Evolutionary conservation across 78 protist species (phyloP).

Genomic region (Dictyostelium intermedium): DNA sequence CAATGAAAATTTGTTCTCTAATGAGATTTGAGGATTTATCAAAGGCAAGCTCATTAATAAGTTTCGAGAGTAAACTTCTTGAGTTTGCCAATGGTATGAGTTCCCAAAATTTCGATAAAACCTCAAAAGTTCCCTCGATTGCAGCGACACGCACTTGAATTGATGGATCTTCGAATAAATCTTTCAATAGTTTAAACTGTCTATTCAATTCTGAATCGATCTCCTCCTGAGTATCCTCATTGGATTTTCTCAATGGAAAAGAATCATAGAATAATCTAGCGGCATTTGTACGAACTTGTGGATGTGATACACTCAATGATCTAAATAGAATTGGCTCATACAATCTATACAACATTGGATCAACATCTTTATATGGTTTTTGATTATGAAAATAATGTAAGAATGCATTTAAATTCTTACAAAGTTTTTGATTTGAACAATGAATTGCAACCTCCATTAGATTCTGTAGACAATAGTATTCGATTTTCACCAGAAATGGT

Average conservation of each 20-base stretch:
- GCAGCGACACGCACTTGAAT: conserved; percentile 65
- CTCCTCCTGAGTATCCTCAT: conserved; percentile 8
- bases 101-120: conserved; percentile 80
- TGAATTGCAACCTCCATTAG: conserved; percentile 70
- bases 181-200: conserved; percentile 56
- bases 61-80: conserved; percentile 9
- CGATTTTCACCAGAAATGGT: conserved; percentile 10
- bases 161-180: conserved; percentile 61
- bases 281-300: conserved; percentile 82
- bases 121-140: conserved; percentile 46
- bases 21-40: conserved; percentile 54
- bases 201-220: conserved; percentile 28
- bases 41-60: conserved; percentile 57
- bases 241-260: conserved; percentile 81
- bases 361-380: conserved; percentile 79
- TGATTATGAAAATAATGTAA: conserved; percentile 51
- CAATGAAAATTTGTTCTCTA: conserved; percentile 73
- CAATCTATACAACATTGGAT: conserved; percentile 75
- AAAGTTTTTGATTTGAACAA: background rate
- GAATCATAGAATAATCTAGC: conserved; percentile 73
- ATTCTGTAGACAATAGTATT: conserved; percentile 75
- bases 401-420: conserved; percentile 3
- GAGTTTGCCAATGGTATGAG: conserved; percentile 63
- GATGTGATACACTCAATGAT: conserved; percentile 73
- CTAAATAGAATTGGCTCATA: conserved; percentile 85